phyloP scores from a whole-genome alignment of 1,284 basidiomycete genomes.

The Malassezia nana region DNA sequence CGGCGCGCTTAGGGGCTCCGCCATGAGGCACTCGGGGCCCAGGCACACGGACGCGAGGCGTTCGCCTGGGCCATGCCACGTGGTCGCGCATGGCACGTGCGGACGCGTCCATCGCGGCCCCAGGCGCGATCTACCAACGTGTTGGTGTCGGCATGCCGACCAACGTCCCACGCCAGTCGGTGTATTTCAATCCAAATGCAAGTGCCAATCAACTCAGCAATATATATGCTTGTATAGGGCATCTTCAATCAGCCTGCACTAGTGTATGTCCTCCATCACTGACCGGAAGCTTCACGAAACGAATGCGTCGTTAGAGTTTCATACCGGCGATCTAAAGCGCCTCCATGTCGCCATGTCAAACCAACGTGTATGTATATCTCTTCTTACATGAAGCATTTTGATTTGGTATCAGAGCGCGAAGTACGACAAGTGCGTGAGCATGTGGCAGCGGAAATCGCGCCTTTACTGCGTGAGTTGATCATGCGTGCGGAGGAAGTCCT shows the following conservation, averaged over 20 bases:
- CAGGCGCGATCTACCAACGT: background rate
- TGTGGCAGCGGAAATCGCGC: slow-evolving; percentile 17
- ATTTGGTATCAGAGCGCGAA: slow-evolving; percentile 14
- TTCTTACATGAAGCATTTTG: slow-evolving; percentile 11
- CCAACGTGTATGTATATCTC: slow-evolving; percentile 4
- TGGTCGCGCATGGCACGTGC: background rate
- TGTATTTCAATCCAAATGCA: slow-evolving; percentile 11
- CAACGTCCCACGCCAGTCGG: slow-evolving; percentile 13
- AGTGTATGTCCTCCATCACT: background rate
- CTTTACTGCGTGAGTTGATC: slow-evolving; percentile 15
- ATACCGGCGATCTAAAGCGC: slow-evolving; percentile 9
- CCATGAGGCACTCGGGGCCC: background rate
- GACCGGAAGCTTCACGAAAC: slow-evolving; percentile 9
- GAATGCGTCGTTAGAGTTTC: slow-evolving; percentile 1
- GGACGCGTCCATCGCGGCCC: background rate
- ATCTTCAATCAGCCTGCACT: background rate
- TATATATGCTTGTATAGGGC: slow-evolving; percentile 3
- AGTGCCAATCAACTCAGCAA: slow-evolving; percentile 7
- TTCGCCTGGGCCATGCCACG: background rate
- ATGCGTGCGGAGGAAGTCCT: slow-evolving; percentile 16
- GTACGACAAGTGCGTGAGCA: slow-evolving; percentile 13
- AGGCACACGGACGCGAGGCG: background rate
- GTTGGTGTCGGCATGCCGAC: slow-evolving; percentile 5
- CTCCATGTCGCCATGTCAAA: slow-evolving; percentile 4
- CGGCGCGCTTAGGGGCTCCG: background rate